These are phyloP conservation scores for Tuber borchii DNA, from an alignment of 495 filamentous ascomycete genomes.

Conservation along the genomic window DNA sequence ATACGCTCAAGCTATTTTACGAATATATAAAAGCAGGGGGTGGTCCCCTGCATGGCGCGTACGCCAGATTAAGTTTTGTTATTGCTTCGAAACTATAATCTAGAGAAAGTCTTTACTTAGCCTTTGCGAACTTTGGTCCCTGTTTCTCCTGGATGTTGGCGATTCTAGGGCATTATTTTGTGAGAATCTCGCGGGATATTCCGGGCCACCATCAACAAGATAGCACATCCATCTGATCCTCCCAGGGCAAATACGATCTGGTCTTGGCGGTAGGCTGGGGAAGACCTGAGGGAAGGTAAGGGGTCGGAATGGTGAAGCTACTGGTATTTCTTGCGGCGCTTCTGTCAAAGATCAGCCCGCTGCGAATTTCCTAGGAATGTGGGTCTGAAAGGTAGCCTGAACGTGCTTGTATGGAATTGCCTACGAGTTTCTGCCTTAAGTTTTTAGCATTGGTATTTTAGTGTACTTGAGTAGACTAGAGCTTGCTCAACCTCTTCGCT, in stretches of 20 bases:
- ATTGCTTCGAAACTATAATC: not conserved
- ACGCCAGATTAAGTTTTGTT: constrained; percentile 7
- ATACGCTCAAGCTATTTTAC: constrained; percentile 2
- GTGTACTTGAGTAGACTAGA: not conserved
- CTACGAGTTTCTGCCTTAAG: not conserved
- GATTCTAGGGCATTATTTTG: not conserved
- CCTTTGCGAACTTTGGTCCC: not conserved
- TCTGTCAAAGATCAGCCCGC: not conserved
- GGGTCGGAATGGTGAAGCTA: constrained; percentile 2
- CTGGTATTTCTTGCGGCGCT: not conserved
- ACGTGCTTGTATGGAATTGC: not conserved
- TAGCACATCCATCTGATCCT: not conserved
- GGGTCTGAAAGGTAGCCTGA: not conserved
- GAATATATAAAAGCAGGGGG: not conserved
- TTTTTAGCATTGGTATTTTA: not conserved
- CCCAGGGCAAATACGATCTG: not conserved
- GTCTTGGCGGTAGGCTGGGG: not conserved
- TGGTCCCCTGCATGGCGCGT: constrained; percentile 1
- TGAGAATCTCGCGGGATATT: not conserved
- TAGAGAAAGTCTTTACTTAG: not conserved
- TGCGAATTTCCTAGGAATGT: constrained; percentile 5
- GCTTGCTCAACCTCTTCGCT: not conserved
- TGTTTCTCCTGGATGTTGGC: not conserved
- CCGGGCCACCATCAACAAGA: not conserved
- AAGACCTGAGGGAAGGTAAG: not conserved